These are phyloP conservation scores for Yarrowia yakushimensis DNA, from an alignment of 805 yeast species.

Conservation along the genomic window DNA sequence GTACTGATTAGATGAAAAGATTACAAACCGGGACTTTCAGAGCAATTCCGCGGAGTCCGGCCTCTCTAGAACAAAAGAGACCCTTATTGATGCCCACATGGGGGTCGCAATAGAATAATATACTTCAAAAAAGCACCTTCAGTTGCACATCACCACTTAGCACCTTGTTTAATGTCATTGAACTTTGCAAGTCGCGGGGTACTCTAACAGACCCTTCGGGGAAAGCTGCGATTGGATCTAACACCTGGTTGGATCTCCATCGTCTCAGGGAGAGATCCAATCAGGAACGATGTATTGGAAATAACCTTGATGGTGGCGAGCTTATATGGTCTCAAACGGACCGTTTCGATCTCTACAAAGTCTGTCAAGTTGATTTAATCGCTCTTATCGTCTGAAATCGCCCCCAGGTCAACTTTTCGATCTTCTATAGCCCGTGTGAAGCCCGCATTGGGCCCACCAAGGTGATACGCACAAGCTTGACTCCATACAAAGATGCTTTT, in stretches of 20 bases:
- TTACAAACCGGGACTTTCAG: neutral
- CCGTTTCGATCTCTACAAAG: neutral
- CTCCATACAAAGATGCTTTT: neutral
- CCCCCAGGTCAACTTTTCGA: neutral
- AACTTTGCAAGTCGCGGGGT: neutral
- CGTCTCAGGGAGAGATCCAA: neutral
- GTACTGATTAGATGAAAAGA: neutral
- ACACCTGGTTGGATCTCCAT: neutral
- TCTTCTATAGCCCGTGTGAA: neutral
- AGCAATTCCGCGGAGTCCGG: neutral
- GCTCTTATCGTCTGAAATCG: neutral
- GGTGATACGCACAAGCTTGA: no score
- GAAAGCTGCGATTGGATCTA: neutral
- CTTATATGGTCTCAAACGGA: neutral
- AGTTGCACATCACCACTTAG: neutral
- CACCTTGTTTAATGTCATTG: neutral
- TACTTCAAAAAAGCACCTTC: neutral
- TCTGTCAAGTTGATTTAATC: neutral
- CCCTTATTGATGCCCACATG: neutral
- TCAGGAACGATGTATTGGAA: neutral
- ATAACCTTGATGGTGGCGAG: neutral
- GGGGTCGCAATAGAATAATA: neutral
- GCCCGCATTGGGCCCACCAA: no score
- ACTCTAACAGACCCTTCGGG: neutral
- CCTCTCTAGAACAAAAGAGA: neutral